phyloP scores from a whole-genome alignment of 768 basidiomycete species.

The Pholiota molesta region DNA sequence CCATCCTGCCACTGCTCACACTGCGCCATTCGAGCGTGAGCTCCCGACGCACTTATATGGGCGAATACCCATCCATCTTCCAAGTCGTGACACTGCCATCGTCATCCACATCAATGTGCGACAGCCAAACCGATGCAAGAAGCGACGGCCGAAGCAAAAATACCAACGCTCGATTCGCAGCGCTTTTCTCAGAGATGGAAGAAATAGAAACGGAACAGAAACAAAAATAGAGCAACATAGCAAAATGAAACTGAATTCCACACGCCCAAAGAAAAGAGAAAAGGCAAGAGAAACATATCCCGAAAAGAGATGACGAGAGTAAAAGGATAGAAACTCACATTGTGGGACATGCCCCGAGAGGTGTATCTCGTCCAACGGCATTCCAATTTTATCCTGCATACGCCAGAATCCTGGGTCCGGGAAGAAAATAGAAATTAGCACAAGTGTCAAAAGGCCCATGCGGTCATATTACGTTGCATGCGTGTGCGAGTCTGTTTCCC shows the following conservation, averaged over 20 bases:
- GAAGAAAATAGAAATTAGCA: constrained; percentile 4
- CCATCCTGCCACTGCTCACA: neutral
- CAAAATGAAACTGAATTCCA: neutral
- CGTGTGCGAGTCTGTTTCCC: neutral
- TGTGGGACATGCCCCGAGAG: constrained; percentile 69
- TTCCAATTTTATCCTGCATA: constrained; percentile 74
- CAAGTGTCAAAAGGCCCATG: constrained; percentile 8
- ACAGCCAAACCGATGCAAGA: neutral
- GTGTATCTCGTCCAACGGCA: constrained; percentile 75
- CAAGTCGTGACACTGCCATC: neutral
- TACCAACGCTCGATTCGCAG: neutral
- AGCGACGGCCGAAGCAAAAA: neutral
- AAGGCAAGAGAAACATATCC: neutral
- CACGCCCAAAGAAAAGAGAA: neutral
- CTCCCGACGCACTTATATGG: neutral
- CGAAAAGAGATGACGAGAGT: neutral
- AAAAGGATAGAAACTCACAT: constrained; percentile 46
- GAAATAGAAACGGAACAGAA: neutral
- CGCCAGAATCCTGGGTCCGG: constrained; percentile 69
- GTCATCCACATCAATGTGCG: neutral
- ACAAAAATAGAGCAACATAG: neutral
- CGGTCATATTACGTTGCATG: constrained; percentile 17
- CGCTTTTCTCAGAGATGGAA: neutral
- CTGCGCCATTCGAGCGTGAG: neutral
- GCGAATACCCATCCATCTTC: neutral